Evolutionary conservation across 768 basidiomycete genomes (phyloP), one percentile per base, ranked within the genome.

Genomic region (Gyrodon lividus): DNA sequence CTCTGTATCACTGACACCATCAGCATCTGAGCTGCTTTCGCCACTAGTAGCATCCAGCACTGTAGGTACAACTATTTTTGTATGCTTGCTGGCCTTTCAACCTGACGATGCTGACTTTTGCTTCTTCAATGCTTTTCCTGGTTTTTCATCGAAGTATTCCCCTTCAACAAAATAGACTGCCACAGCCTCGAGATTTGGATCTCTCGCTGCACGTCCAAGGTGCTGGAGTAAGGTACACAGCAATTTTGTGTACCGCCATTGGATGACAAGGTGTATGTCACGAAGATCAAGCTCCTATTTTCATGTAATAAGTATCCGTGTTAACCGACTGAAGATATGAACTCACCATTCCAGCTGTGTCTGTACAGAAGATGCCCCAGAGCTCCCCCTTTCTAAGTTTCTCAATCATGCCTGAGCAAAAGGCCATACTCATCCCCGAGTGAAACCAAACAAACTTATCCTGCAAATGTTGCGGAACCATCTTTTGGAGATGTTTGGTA

Each of bases 261-360:
- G 61, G 12, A 56, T 35, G 34, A 35, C n/a, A 3, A 35, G 34
- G 13, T 13, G 13, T 13, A 35, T 35, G 4, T 35, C 34, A 35
- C 12, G 34, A 3, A 35, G 12, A 35, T 35, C 34, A 12, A 35
- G 34, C n/a, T 9, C 34, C 34, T 35, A 13, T 13, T 3, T n/a
- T 13, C 4, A 13, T 9, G 46, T 40, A 37, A 40, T 40, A 37
- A 40, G 20, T 20, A 38, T 22, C 10, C 13, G 16, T n/a, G 31
- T 9, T 16, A 7, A 17, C 16, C 5, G 8, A 48, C 16, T 48
- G 31, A 37, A 17, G 52, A 37, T 22, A 38, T 20, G 14, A 31
- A 37, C 63, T 44, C 49, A 72, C 70, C 70, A 74, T 69, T 34
- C 71, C 72, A 50, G 69, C 70, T 43, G 68, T 56, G 40, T 72